Conservation (phyloP, 176 grass and related monocot species). For the Rhynchospora tenuis region DNA sequence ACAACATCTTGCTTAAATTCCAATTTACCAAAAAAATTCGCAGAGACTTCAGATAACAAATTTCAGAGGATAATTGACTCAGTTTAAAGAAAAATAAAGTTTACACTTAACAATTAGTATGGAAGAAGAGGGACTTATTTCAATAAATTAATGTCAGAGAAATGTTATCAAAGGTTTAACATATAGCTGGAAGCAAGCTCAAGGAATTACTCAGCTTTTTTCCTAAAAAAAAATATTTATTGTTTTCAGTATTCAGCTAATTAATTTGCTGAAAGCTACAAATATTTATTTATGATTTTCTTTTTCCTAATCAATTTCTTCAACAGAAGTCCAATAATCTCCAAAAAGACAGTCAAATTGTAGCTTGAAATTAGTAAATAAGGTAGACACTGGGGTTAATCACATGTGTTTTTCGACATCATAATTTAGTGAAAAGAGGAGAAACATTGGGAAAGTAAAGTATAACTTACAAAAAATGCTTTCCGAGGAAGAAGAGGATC, state of each 20-base stretch:
- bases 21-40: not conserved
- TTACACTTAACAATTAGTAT: not conserved
- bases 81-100: not conserved
- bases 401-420: not conserved
- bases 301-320: too few relatives aligned
- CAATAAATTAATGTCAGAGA: not conserved
- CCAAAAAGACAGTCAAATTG: too few relatives aligned
- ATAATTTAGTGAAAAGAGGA: too few relatives aligned
- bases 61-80: not conserved
- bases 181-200: not conserved
- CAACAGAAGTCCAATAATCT: too few relatives aligned
- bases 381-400: not conserved
- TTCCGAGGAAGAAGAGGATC: not conserved
- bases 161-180: not conserved
- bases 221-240: not conserved
- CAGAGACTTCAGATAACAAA: not conserved
- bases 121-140: not conserved
- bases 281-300: too few relatives aligned
- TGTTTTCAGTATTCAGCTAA: not conserved
- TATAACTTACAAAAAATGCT: not conserved
- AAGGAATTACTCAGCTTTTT: not conserved
- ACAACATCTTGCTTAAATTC: conserved; percentile 38
- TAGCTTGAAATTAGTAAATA: not conserved
- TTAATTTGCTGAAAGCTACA: not conserved
- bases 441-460: not conserved